Base-by-base conservation (phyloP, 371 early-diverging fungal species). In the Chytridium lagenaria region DNA sequence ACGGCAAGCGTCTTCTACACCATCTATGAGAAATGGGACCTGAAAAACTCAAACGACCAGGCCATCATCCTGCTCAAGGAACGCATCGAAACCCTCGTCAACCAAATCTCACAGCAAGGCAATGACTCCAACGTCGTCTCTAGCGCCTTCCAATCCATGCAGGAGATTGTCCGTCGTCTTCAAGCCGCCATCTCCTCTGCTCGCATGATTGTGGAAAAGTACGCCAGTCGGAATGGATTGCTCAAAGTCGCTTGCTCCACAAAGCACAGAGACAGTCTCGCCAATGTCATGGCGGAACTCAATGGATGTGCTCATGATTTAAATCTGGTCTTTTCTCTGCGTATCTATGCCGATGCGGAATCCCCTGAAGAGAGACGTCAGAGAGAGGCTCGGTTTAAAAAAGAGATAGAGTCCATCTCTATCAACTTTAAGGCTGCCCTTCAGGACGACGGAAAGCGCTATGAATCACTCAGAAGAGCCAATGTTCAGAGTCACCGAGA, bases 41-140 rank as follows among this genome's bases (percentile, higher is more conserved):
- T 30, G 38, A 61, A 34, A 38, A 61, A 61, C 31, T 10, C 38
- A 16, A 61, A 61, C 38, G 63, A 61, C 15, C 15, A 3, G 12
- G 19, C 63, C 63, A 31, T 61, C 28, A 28, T 34, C 36, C 63
- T 61, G 33, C 63, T 61, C 63, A 61, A 61, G 63, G 63, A 61
- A 5, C 63, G 63, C 36, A 38, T 61, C 38, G 63, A 61, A 38
- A 34, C 38, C 33, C 63, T 61, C 31, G 34, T 36, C 3, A 34
- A 3, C 5, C 7, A 16, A 7, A 34, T 61, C 34, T 7, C 15
- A 31, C 7, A 26, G 7, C 33, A 30, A 15, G 23, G 31, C 7
- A 3, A 31, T 30, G 26, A 26, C 7, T 61, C 63, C 33, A 23
- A 31, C 7, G 34, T 38, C 33, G 33, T 61, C 34, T 3, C 5